Conservation (phyloP, 139 green algal species). For the Tetraselmis chui region DNA sequence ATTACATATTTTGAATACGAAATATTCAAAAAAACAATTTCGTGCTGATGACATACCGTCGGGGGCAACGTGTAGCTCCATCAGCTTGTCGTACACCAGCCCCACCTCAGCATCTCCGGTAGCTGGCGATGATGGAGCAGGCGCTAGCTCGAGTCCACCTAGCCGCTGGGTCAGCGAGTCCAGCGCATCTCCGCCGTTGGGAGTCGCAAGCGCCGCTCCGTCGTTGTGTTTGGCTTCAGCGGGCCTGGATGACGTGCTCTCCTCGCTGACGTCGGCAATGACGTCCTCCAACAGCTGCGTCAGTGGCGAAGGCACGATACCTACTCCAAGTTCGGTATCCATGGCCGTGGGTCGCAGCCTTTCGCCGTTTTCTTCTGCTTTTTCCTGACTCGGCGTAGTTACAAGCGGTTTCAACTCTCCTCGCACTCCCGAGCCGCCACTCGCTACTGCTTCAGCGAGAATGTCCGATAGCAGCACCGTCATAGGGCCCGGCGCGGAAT, state of each 20-base stretch:
- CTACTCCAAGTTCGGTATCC: no score
- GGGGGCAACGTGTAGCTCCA: constrained; percentile 34
- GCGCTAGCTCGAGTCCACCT: background rate
- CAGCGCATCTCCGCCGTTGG: background rate
- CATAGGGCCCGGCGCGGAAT: background rate
- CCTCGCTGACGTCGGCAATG: background rate
- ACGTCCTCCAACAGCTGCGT: background rate
- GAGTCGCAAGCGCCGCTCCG: no score
- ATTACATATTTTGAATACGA: no score
- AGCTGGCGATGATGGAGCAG: background rate
- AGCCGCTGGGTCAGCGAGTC: background rate
- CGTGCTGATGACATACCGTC: no score
- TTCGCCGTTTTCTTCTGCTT: background rate
- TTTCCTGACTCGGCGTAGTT: no score
- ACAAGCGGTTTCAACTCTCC: no score
- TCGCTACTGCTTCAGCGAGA: background rate
- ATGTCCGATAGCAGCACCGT: background rate
- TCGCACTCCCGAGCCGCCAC: background rate
- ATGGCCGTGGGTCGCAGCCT: background rate
- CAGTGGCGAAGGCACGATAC: background rate
- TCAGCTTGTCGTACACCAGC: constrained; percentile 35
- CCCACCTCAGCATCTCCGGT: constrained; percentile 19
- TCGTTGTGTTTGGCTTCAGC: no score
- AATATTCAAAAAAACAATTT: no score
- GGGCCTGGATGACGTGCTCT: no score